These are phyloP conservation scores for Cytidiella melzeri DNA, from an alignment of 768 basidiomycete species.

Conservation along the genomic window DNA sequence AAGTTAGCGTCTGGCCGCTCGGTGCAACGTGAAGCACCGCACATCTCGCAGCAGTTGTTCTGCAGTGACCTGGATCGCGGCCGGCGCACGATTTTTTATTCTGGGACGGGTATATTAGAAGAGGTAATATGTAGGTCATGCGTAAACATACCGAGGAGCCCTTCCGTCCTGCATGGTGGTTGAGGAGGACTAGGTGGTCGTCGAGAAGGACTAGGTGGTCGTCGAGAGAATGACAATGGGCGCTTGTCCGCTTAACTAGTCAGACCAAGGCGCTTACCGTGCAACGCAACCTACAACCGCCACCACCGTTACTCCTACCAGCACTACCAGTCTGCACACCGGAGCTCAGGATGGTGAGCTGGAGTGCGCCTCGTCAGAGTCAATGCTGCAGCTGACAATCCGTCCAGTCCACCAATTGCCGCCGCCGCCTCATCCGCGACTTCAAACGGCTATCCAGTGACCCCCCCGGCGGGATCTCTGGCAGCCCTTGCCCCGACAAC, in stretches of 20 bases:
- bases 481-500: constrained; percentile 95
- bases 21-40: too few relatives aligned
- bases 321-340: not conserved
- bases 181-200: too few relatives aligned
- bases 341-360: too few relatives aligned
- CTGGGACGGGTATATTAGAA: constrained; percentile 28
- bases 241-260: too few relatives aligned
- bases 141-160: constrained; percentile 54
- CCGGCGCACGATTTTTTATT: constrained; percentile 95
- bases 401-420: constrained; percentile 83
- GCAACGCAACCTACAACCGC: too few relatives aligned
- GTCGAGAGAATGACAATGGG: too few relatives aligned
- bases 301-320: not conserved
- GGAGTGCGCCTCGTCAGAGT: too few relatives aligned
- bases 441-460: constrained; percentile 94
- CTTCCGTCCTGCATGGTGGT: constrained; percentile 70
- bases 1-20: too few relatives aligned
- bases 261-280: too few relatives aligned
- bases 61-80: constrained; percentile 93
- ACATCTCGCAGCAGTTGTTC: constrained; percentile 97
- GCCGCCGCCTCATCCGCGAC: constrained; percentile 93
- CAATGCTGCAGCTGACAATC: too few relatives aligned
- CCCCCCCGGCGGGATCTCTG: constrained; percentile 93
- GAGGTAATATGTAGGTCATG: not conserved
- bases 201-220: too few relatives aligned